Percentiles rank a stretch among this genome's conserved stretches.
These are phyloP conservation scores for Hypomyces rosellus DNA, from an alignment of 2,329 filamentous ascomycete species.

Conservation along the genomic window DNA sequence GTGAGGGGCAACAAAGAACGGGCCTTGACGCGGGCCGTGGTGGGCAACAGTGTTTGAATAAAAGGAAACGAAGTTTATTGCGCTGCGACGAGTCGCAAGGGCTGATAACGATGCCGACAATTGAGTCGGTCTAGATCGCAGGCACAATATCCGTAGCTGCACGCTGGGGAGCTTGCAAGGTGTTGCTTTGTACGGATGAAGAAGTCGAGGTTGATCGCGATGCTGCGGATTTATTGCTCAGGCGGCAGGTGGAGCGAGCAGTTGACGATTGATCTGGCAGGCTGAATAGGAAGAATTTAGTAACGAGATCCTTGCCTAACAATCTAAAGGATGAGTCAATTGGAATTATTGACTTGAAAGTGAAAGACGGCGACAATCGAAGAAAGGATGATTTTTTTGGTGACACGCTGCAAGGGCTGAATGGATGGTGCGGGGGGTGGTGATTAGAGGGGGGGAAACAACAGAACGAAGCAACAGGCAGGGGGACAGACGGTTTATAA, in stretches of 20 bases:
- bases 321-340: background rate
- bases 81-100: conserved; percentile 8
- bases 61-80: conserved; percentile 1
- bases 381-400: conserved; percentile 3
- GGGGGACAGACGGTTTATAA: conserved; percentile 9
- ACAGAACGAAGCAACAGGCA: conserved; percentile 1
- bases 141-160: conserved; percentile 4
- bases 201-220: background rate
- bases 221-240: background rate
- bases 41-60: conserved; percentile 26
- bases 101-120: conserved; percentile 1
- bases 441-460: conserved; percentile 5
- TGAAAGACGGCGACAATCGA: background rate
- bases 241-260: background rate
- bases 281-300: conserved; percentile 6
- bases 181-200: background rate
- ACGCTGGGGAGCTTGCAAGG: conserved; percentile 1
- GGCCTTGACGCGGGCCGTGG: conserved; percentile 28
- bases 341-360: background rate
- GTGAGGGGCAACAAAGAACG: conserved; percentile 24
- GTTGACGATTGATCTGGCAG: conserved; percentile 1
- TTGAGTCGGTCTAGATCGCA: conserved; percentile 2
- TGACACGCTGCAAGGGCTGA: conserved; percentile 11
- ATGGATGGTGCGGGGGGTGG: conserved; percentile 12
- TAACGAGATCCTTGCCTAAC: conserved; percentile 1